Percentiles rank a stretch among this genome's conserved stretches.
These are phyloP conservation scores for Saprolegnia parasitica DNA, from an alignment of 352 stramenopile species.

Conservation along the genomic window DNA sequence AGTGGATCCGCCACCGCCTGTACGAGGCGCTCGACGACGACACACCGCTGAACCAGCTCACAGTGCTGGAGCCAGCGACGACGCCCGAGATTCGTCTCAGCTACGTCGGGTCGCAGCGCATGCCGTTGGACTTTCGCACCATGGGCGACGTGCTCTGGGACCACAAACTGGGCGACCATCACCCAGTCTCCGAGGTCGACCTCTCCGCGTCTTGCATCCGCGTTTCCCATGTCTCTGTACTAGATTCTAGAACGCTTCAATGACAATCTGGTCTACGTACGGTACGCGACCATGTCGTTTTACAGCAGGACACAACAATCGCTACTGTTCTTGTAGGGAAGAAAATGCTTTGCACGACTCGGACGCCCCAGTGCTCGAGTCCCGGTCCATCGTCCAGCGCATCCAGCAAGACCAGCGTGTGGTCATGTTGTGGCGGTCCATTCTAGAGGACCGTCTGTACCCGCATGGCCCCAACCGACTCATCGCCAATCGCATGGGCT, in stretches of 20 bases:
- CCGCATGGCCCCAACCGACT: too few relatives aligned
- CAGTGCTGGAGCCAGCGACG: too few relatives aligned
- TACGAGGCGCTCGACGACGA: too few relatives aligned
- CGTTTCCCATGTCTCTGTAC: too few relatives aligned
- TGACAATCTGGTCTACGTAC: not conserved
- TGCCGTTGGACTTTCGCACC: constrained; percentile 5
- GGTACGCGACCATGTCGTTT: not conserved
- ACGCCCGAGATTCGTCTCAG: not conserved
- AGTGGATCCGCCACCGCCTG: too few relatives aligned
- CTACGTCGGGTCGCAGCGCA: not conserved
- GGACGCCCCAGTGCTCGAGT: too few relatives aligned
- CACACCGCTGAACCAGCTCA: too few relatives aligned
- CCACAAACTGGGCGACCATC: not conserved
- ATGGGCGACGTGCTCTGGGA: constrained; percentile 7
- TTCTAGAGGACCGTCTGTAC: too few relatives aligned
- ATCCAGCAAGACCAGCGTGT: too few relatives aligned
- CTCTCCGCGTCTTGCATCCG: not conserved
- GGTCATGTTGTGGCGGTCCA: too few relatives aligned
- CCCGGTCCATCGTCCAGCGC: too few relatives aligned
- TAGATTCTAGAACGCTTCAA: not conserved
- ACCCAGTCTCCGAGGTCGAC: not conserved
- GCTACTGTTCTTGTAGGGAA: not conserved
- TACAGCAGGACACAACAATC: not conserved
- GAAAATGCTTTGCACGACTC: not conserved
- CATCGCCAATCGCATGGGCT: constrained; percentile 5